Evolutionary conservation across 2,329 filamentous ascomycete genomes (phyloP), one percentile per base, ranked within the genome.

Genomic region (Fusarium torreyae): DNA sequence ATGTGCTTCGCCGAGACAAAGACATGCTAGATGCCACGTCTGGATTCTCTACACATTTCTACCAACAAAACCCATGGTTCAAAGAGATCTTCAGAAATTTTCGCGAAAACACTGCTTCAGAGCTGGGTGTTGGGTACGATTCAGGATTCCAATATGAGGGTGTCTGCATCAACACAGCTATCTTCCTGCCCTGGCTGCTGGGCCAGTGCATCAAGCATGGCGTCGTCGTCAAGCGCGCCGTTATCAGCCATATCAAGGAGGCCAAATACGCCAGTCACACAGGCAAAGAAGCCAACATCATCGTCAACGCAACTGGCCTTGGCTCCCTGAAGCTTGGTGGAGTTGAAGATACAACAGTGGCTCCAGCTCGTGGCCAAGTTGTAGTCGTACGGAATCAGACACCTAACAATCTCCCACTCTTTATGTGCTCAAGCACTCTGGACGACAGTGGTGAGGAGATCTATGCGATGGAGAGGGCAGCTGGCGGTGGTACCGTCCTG

Each of bases 251-350:
- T 77, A 87, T 98, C 56, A 80, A 84, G 0, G 91, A 97, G 38
- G 94, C 94, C 0, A 68, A 80, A 70, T 48, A 40, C 11, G 78
- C 81, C 36, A 78, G 78, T 74, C 86, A 90, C 73, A 84, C 86
- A 1, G 87, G 89, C 5, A 78, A 83, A 14, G 69, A 74, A 14
- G 89, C 90, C 2, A 88, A 92, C 70, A 78, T 97, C 2, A 82
- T 97, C 1, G 82, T 98, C 67, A 98, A 98, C 77, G 93, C 93
- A 71, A 95, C 94, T 0, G 95, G 94, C 0, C 83, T 98, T 5
- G 86, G 91, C 9, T 90, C 94, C 0, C 86, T 86, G 39, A 90
- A 86, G 54, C 88, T 98, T 1, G 94, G 93, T 9, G 95, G 95
- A 28, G 94, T 98, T 0, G 84, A 88, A 79, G 95, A 98, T 75